phyloP scores from a whole-genome alignment of 345 rosid genomes.

The Brassica cretica region DNA sequence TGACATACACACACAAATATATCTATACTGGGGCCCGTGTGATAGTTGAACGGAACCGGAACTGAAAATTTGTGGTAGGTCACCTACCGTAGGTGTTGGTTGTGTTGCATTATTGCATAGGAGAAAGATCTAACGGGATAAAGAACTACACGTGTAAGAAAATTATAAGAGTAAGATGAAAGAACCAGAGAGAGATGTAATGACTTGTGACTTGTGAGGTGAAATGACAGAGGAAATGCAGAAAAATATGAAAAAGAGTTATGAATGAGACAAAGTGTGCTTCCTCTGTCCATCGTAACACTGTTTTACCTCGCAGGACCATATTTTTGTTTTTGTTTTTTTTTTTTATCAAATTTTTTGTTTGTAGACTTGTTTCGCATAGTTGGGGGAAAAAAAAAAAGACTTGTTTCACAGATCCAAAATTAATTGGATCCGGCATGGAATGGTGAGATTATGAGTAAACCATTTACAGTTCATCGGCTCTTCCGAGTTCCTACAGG shows the following conservation, averaged over 20 bases:
- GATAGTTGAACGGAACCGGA: slow-evolving; percentile 6
- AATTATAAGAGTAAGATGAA: slow-evolving; percentile 6
- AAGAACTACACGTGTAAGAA: slow-evolving; percentile 16
- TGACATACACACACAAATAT: neutral
- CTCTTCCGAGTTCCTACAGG: neutral
- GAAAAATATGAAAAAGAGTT: neutral
- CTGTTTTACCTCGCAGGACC: neutral
- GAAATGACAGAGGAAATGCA: slow-evolving; percentile 24
- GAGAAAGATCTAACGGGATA: slow-evolving; percentile 9
- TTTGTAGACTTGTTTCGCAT: neutral
- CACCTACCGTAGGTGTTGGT: neutral
- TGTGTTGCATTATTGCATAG: neutral
- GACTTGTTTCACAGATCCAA: neutral
- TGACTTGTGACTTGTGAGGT: slow-evolving; percentile 15
- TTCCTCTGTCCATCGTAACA: slow-evolving; percentile 7
- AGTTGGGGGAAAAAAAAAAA: neutral
- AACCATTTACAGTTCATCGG: neutral
- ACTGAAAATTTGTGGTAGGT: neutral
- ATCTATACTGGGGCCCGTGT: neutral
- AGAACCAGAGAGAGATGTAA: neutral
- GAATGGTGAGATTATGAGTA: neutral
- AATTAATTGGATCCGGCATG: neutral
- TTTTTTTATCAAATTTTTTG: too few relatives aligned
- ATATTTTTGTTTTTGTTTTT: neutral
- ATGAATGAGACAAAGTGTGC: slow-evolving; percentile 23